Evolutionary conservation across 2,329 filamentous ascomycete species (phyloP), one percentile per base, ranked within the genome.

Genomic region (Alternaria gansuensis): DNA sequence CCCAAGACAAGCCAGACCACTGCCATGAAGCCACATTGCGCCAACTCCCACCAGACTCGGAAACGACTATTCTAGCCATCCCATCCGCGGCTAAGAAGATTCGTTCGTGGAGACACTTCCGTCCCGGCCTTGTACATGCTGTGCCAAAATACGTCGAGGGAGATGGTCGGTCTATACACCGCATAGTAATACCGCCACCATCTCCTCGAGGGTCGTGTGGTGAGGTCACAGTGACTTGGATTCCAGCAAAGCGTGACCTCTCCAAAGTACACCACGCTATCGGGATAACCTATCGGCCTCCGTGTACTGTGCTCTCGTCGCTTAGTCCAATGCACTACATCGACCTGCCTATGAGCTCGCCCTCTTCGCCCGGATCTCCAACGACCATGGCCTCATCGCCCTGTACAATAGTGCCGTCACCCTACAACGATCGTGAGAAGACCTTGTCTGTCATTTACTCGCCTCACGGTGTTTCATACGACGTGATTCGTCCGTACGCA

Each of bases 281-380:
- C 63, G 89, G 87, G 13, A 89, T 92, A 65, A 92, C 89, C 1
- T 92, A 92, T 71, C 84, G 84, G 17, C 84, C 88, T 21, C 86
- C 88, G 0, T 78, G 72, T 43, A 78, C 72, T 31, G 67, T 76
- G 4, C 70, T 80, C 21, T 79, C 73, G 17, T 55, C 58, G 36
- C 64, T 71, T 13, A 68, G 63, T 3, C 66, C 73, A 11, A 73
- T 73, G 33, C 71, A 71, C 40, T 74, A 77, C 34, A 63, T 80
- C 50, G 76, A 77, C 39, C 68, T 81, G 13, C 72, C 77, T 29
- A 68, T 74, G 64, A 77, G 74, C 57, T 69, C 77, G 44, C 74
- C 74, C n/a, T 61, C 69, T 10, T 72, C 75, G 6, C 75, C 75
- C 29, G 65, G 62, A 33, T 74, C 75, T 2, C 70, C 70, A 10